phyloP scores from a whole-genome alignment of 768 basidiomycete species.

The Rhizopogon sp. region DNA sequence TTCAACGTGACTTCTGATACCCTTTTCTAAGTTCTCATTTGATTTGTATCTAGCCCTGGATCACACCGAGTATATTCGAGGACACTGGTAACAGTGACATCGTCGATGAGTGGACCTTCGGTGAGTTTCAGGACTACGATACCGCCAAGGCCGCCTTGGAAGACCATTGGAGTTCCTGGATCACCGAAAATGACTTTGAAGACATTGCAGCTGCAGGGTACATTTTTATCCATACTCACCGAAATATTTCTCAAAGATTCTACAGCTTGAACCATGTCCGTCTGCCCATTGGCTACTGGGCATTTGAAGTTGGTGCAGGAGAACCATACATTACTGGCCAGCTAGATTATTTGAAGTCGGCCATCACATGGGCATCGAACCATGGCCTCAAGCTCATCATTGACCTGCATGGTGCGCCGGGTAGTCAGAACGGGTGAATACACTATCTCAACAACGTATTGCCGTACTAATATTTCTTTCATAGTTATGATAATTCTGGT shows the following conservation, averaged over 20 bases:
- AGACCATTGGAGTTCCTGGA: conserved; percentile 72
- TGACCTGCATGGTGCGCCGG: conserved; percentile 51
- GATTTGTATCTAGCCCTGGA: conserved; percentile 50
- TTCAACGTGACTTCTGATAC: conserved; percentile 17
- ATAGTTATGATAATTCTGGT: conserved; percentile 75
- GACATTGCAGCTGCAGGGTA: conserved; percentile 39
- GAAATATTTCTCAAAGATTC: conserved; percentile 10
- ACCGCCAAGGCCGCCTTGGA: conserved; percentile 53
- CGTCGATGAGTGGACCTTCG: conserved; percentile 46
- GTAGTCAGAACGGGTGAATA: conserved; percentile 45
- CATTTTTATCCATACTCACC: not conserved
- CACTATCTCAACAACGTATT: not conserved
- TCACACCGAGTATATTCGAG: conserved; percentile 73
- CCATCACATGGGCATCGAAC: conserved; percentile 37
- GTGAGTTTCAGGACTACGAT: conserved; percentile 40
- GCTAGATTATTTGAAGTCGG: conserved; percentile 37
- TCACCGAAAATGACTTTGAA: conserved; percentile 58
- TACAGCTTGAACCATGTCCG: conserved; percentile 60
- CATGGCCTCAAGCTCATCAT: conserved; percentile 44
- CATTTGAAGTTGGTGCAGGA: conserved; percentile 33
- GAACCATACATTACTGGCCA: conserved; percentile 39
- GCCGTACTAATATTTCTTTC: not conserved
- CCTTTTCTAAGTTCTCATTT: conserved; percentile 2
- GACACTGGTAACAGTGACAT: conserved; percentile 44
- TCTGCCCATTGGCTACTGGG: conserved; percentile 58